A percentile compares a stretch with the other conserved stretches of the same genome.
Conservation (phyloP, 192 early-diverging fungal species). For the Lobulomyces angularis region DNA sequence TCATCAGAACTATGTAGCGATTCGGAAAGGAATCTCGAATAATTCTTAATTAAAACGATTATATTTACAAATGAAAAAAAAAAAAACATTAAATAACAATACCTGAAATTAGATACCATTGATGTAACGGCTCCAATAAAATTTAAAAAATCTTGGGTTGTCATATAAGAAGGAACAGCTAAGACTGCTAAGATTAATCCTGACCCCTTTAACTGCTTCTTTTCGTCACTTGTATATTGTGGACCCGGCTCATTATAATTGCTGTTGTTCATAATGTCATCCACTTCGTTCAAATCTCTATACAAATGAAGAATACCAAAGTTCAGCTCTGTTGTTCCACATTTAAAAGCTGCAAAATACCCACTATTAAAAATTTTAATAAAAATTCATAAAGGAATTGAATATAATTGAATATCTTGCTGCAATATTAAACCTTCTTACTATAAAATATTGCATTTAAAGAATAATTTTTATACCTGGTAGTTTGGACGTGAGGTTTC, state of each 20-base stretch:
- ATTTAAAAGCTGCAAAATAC: too few species aligned
- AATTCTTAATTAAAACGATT: conserved; percentile 10
- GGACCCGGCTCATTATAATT: too few species aligned
- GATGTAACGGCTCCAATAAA: conserved; percentile 61
- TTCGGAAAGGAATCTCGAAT: conserved; percentile 66
- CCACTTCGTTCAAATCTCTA: conserved; percentile 34
- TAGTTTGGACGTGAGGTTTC: too few species aligned
- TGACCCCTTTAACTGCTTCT: too few species aligned
- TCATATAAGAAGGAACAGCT: conserved; percentile 80
- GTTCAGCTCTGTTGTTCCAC: conserved; percentile 26
- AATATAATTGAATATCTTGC: too few species aligned
- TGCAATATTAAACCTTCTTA: too few species aligned
- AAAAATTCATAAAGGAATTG: too few species aligned
- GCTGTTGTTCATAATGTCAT: too few species aligned
- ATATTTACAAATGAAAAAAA: neutral
- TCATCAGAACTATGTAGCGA: conserved; percentile 76
- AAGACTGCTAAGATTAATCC: conserved; percentile 54
- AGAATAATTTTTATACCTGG: too few species aligned
- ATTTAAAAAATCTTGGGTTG: conserved; percentile 75
- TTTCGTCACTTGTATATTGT: too few species aligned
- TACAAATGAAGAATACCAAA: conserved; percentile 57
- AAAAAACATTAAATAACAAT: conserved; percentile 12
- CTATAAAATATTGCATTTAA: too few species aligned
- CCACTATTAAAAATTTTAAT: too few species aligned
- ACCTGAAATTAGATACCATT: conserved; percentile 65